A percentile compares a stretch with the other conserved stretches of the same genome.
These are phyloP conservation scores for Colletotrichum ledebouriae DNA, from an alignment of 2,329 filamentous ascomycete genomes.

Conservation along the genomic window DNA sequence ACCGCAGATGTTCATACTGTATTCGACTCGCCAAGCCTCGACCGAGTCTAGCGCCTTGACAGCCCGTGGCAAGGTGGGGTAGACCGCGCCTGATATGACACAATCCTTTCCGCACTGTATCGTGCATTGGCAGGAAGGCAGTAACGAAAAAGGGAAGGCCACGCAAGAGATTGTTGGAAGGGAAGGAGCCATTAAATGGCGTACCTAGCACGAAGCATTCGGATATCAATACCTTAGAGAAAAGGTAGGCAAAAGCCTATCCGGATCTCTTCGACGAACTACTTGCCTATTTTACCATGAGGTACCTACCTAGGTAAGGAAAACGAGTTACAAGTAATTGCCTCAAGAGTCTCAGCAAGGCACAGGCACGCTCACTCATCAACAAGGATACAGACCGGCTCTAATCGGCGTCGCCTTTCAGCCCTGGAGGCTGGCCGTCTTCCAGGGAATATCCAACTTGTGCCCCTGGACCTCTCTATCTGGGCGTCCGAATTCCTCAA, in stretches of 20 bases:
- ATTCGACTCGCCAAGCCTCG: conserved; percentile 8
- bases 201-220: conserved; percentile 2
- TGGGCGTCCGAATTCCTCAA: conserved; percentile 31
- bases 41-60: conserved; percentile 13
- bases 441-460: conserved; percentile 27
- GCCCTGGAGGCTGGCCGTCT: neutral
- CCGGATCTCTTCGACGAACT: neutral
- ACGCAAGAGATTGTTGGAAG: neutral
- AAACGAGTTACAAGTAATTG: conserved; percentile 3
- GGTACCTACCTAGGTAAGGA: too few species aligned
- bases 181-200: conserved; percentile 6
- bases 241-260: neutral
- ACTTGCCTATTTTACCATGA: too few species aligned
- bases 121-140: neutral
- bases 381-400: conserved; percentile 8
- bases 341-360: conserved; percentile 8
- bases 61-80: conserved; percentile 12
- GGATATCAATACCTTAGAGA: conserved; percentile 1
- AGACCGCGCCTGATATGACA: conserved; percentile 11
- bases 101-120: conserved; percentile 10
- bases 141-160: neutral
- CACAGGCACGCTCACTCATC: conserved; percentile 12
- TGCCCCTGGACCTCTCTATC: neutral
- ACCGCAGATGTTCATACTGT: neutral
- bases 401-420: neutral